Conservation (phyloP, 352 stramenopile genomes). For the Globisporangium nodosum region DNA sequence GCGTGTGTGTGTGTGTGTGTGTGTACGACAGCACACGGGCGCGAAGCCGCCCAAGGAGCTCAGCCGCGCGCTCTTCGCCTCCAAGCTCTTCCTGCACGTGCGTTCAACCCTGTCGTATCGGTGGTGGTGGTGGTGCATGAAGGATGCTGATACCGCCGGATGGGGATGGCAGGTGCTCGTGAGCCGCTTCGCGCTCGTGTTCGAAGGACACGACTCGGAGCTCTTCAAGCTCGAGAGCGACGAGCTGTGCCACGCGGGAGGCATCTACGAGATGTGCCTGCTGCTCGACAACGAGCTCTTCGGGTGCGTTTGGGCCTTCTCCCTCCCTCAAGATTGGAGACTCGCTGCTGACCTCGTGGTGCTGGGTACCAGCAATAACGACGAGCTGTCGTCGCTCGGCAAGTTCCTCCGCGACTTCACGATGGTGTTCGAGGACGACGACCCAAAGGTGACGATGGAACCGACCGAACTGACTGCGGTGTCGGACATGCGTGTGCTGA, state of each 20-base stretch:
- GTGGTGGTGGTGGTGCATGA: too few species aligned
- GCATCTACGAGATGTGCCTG: conserved; percentile 44
- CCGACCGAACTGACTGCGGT: too few species aligned
- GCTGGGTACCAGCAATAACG: conserved; percentile 12
- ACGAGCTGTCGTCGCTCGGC: conserved; percentile 23
- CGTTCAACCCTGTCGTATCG: conserved; percentile 1
- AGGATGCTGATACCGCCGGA: background rate
- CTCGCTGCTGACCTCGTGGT: background rate
- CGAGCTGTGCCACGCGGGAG: conserved; percentile 48
- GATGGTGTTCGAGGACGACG: conserved; percentile 45
- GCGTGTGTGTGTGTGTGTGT: background rate
- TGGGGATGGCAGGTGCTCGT: conserved; percentile 37
- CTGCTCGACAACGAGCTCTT: conserved; percentile 42
- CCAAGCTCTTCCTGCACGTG: conserved; percentile 63
- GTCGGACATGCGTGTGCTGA: background rate
- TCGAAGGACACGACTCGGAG: conserved; percentile 43
- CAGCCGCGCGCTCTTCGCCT: conserved; percentile 39
- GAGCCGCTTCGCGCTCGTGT: conserved; percentile 48
- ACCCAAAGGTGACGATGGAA: conserved; percentile 42
- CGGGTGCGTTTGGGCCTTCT: conserved; percentile 19
- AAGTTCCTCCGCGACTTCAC: conserved; percentile 45
- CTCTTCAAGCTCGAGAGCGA: conserved; percentile 72
- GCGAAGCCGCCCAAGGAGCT: conserved; percentile 23
- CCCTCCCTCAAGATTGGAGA: too few species aligned
- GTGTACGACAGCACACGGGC: conserved; percentile 13